These are phyloP conservation scores for Filobasidium uniguttulatum DNA, from an alignment of 1,284 basidiomycete species.

Conservation along the genomic window DNA sequence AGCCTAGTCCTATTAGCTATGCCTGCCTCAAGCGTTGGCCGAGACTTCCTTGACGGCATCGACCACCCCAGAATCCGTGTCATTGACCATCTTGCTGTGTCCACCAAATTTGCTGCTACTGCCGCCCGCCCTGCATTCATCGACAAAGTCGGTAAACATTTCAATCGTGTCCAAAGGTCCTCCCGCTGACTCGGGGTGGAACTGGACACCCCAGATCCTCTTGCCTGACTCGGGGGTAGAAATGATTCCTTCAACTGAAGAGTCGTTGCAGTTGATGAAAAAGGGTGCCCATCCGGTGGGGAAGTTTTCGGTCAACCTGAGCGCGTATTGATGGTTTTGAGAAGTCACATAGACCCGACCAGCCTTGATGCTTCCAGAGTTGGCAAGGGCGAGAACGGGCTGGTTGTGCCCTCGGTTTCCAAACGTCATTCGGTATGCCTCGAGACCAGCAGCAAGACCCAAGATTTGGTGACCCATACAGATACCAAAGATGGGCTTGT, in stretches of 20 bases:
- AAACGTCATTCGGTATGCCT: slow-evolving; percentile 73
- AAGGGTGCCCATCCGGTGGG: slow-evolving; percentile 89
- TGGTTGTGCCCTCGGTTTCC: slow-evolving; percentile 99
- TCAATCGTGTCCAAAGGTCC: slow-evolving; percentile 87
- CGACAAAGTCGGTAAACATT: slow-evolving; percentile 87
- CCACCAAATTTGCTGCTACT: slow-evolving; percentile 6
- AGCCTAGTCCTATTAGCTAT: no score
- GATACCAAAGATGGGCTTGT: slow-evolving; percentile 90
- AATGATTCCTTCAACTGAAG: slow-evolving; percentile 94
- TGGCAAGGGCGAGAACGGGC: slow-evolving; percentile 84
- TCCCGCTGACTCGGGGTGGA: slow-evolving; percentile 88
- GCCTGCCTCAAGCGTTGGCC: slow-evolving; percentile 8
- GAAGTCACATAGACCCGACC: slow-evolving; percentile 93
- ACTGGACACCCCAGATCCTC: slow-evolving; percentile 89
- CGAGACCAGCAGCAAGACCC: slow-evolving; percentile 89
- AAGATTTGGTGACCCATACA: slow-evolving; percentile 99
- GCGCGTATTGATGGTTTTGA: slow-evolving; percentile 92
- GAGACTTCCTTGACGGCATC: slow-evolving; percentile 15
- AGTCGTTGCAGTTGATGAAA: slow-evolving; percentile 97
- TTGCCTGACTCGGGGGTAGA: slow-evolving; percentile 73
- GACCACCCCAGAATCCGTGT: slow-evolving; percentile 4
- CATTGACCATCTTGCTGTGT: slow-evolving; percentile 14
- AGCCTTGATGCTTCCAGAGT: slow-evolving; percentile 78
- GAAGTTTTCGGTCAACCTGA: slow-evolving; percentile 81
- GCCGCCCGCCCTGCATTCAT: slow-evolving; percentile 47